A percentile compares a stretch with the other conserved stretches of the same genome.
Conservation (phyloP, 768 basidiomycete species). For the Collybia nuda region DNA sequence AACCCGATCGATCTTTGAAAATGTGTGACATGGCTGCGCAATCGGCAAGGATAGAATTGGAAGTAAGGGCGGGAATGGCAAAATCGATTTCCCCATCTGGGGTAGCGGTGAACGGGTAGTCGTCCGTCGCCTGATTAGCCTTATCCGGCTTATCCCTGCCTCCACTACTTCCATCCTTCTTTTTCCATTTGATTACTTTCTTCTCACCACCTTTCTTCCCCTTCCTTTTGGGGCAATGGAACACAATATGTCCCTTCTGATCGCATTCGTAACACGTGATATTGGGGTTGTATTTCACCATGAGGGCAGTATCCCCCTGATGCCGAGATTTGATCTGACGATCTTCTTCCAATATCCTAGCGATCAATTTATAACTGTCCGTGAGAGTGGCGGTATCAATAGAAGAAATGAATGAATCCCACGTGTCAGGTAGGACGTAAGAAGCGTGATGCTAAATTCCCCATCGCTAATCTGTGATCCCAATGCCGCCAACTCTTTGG, state of each 20-base stretch:
- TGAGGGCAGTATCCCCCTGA: conserved; percentile 13
- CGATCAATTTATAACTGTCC: conserved; percentile 17
- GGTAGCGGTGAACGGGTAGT: not conserved
- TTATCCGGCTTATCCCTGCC: conserved; percentile 3
- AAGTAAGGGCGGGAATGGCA: no score
- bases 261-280: conserved; percentile 10
- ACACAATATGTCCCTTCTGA: conserved; percentile 8
- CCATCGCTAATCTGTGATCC: conserved; percentile 20
- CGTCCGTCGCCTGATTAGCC: conserved; percentile 8
- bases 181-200: no score
- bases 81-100: no score
- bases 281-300: conserved; percentile 13
- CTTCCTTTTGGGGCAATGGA: conserved; percentile 4
- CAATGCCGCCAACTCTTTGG: conserved; percentile 20
- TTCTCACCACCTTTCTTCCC: no score
- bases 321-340: conserved; percentile 5
- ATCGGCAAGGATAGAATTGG: no score
- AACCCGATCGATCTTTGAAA: no score
- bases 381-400: conserved; percentile 17
- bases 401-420: conserved; percentile 26
- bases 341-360: conserved; percentile 24
- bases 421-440: conserved; percentile 33
- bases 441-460: conserved; percentile 28
- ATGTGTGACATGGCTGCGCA: no score
- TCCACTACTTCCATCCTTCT: not conserved